phyloP scores from a whole-genome alignment of 768 basidiomycete genomes.

The Leccinum barrowsii region DNA sequence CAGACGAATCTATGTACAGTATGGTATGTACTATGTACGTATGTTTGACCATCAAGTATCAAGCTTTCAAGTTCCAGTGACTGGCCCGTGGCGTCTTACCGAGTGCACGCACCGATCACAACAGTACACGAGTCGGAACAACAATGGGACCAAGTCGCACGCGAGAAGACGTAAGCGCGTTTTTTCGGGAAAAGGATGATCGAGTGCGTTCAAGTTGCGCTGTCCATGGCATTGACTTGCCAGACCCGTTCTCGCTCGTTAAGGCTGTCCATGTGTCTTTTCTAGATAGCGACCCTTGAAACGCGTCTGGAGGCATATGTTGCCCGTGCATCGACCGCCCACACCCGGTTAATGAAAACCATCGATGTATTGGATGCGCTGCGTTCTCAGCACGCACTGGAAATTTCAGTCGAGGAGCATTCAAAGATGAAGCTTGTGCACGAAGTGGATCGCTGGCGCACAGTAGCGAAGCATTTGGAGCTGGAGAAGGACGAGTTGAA shows the following conservation, averaged over 20 bases:
- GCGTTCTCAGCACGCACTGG: slow-evolving; percentile 37
- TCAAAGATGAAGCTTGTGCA: slow-evolving; percentile 35
- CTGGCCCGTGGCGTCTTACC: neutral
- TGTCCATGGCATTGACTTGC: neutral
- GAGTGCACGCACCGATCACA: neutral
- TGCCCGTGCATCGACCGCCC: slow-evolving; percentile 40
- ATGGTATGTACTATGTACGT: neutral
- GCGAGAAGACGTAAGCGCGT: slow-evolving; percentile 17
- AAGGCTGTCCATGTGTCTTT: neutral
- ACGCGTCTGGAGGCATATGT: slow-evolving; percentile 34
- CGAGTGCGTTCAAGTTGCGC: slow-evolving; percentile 16
- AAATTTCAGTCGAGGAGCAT: slow-evolving; percentile 34
- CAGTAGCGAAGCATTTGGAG: slow-evolving; percentile 35
- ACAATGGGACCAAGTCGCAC: slow-evolving; percentile 26
- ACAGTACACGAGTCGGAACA: neutral
- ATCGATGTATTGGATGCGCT: slow-evolving; percentile 48
- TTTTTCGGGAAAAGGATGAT: slow-evolving; percentile 26
- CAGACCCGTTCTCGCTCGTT: neutral
- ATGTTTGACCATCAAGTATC: neutral
- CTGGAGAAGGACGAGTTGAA: slow-evolving; percentile 51
- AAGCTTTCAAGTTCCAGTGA: neutral
- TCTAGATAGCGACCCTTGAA: slow-evolving; percentile 30
- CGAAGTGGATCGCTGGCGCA: slow-evolving; percentile 36
- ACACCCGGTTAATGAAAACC: slow-evolving; percentile 45
- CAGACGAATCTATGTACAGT: no score